Evolutionary conservation across 768 basidiomycete genomes (phyloP).

Genomic region (Austroboletus festivus): DNA sequence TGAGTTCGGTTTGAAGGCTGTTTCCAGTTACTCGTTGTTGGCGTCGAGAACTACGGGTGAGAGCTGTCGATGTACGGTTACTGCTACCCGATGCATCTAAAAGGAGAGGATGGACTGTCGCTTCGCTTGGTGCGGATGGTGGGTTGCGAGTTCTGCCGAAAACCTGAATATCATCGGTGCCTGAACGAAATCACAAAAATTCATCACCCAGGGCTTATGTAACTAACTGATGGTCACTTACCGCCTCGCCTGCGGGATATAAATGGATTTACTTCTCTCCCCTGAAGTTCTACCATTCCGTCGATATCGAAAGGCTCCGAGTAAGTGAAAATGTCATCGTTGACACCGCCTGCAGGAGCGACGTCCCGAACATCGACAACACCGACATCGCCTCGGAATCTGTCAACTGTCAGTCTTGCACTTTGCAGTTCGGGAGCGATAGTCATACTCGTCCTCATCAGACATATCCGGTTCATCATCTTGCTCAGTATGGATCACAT

Average conservation of each 20-base stretch:
- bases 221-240: slow-evolving; percentile 1
- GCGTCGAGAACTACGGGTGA: slow-evolving; percentile 51
- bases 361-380: slow-evolving; percentile 36
- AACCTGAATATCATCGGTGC: slow-evolving; percentile 55
- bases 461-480: slow-evolving; percentile 63
- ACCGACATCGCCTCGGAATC: slow-evolving; percentile 40
- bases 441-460: slow-evolving; percentile 61
- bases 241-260: slow-evolving; percentile 54
- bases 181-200: slow-evolving; percentile 22
- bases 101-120: slow-evolving; percentile 80
- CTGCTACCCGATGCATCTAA: slow-evolving; percentile 53
- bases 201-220: not conserved
- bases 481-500: slow-evolving; percentile 60
- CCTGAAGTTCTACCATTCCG: slow-evolving; percentile 39
- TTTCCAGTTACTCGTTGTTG: slow-evolving; percentile 51
- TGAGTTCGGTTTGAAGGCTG: slow-evolving; percentile 52
- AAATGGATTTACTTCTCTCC: slow-evolving; percentile 39
- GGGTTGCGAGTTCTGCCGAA: slow-evolving; percentile 61
- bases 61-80: slow-evolving; percentile 42
- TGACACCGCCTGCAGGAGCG: slow-evolving; percentile 24
- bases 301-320: slow-evolving; percentile 50
- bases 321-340: slow-evolving; percentile 55
- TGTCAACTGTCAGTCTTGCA: slow-evolving; percentile 23
- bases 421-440: slow-evolving; percentile 2
- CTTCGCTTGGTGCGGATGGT: slow-evolving; percentile 54